Evolutionary conservation across 2,329 filamentous ascomycete species (phyloP), one percentile per base, ranked within the genome.

Genomic region (Calonectria pteridis): DNA sequence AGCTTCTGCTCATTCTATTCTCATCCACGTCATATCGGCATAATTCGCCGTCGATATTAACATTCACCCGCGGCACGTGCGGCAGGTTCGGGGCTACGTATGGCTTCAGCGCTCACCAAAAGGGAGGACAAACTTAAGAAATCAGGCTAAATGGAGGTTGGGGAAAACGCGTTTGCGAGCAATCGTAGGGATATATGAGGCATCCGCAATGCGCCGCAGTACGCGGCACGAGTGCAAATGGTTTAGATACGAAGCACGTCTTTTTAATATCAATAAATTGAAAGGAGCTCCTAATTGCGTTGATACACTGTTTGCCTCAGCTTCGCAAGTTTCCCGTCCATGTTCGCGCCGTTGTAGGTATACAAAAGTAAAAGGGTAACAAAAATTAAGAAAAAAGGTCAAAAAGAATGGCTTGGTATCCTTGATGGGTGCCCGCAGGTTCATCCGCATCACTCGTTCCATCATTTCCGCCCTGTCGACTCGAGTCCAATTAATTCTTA

Each of bases 401-500:
- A 55, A 58, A 73, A 66, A 50, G 71, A 73, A 50, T 66, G 71
- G 58, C 40, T 43, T 59, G 64, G 37, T 53, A 33, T 51, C 31
- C 58, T 55, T 28, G 37, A n/a, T 35, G 23, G 18, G 33, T 28
- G 23, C 18, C 4, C 31, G 20, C 29, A 23, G 33, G 23, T 43
- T 28, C 43, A 46, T 37, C 33, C 55, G 11, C 46, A 58, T 66
- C 46, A 28, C 64, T 40, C 40, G 51, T 43, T 28, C 65, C 58
- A 31, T 53, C 28, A 31, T n/a, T 62, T 53, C 37, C 40, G 40
- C 43, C 10, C 43, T 18, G 16, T 20, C 31, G 11, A 63, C 65
- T 75, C 59, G 73, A 29, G 64, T 20, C 59, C 20, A 63, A 73
- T 53, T 74, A 81, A 69, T 87, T 89, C 85, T 89, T 91, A 68